Evolutionary conservation across 2,329 filamentous ascomycete species (phyloP), one percentile per base, ranked within the genome.

Genomic region (Macrophomina pseudophaseolina): DNA sequence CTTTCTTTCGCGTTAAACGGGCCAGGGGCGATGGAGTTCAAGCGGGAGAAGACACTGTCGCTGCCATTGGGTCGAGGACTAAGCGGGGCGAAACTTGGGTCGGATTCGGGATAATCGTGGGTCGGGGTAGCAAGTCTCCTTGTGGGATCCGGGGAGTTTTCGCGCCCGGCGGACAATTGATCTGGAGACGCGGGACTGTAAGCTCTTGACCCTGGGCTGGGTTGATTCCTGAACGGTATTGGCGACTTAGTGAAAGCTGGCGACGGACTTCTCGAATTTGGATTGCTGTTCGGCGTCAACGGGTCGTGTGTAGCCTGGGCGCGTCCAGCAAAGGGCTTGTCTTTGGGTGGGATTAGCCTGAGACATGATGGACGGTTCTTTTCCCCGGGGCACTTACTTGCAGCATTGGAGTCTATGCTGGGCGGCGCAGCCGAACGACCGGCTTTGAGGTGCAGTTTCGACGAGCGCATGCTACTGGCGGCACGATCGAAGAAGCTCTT

Each of bases 1-100:
- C 54, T 60, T 42, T 59, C 53, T 40, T 35, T 59, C 35, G 46
- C 64, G 14, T 60, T 54, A 28, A 66, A 66, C 35, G 90, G 89
- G 0, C 88, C 89, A 1, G 89, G 87, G 1, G 87, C 83, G 72
- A 91, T 89, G 8, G 81, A 84, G 70, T 91, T 86, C 83, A 91
- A 87, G 62, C 87, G 85, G 69, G 86, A 84, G 71, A 90, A 72
- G 33, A 92, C 56, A 63, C 76, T 81, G 58, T 76, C 79, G 67
- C 77, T 79, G 18, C 74, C 79, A 70, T 77, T 76, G 1, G 73
- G 74, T 40, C 75, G 76, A 32, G 86, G 85, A 69, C 82, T 88
- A 23, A 81, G 75, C 4, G 84, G 80, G 28, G 83, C 83, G 72
- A 83, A 83, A 3, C 75, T 69, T 14, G 77, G 74, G 60, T 73